A percentile compares a stretch with the other conserved stretches of the same genome.
phyloP scores from a whole-genome alignment of 2,329 filamentous ascomycete genomes.

The Trichophyton benhamiae region DNA sequence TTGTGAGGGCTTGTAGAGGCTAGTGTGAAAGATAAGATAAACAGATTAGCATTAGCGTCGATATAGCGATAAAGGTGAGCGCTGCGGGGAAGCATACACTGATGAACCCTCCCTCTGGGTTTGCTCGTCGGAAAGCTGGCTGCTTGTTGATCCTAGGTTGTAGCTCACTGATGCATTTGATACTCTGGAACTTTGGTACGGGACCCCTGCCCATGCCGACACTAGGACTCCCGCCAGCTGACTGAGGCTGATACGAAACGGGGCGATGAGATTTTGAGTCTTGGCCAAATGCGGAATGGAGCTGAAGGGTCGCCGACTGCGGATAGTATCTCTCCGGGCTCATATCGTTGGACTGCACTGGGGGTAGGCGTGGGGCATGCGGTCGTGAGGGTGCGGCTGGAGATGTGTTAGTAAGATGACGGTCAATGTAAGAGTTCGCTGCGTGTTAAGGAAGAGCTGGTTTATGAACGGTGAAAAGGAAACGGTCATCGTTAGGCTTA shows the following conservation, averaged over 20 bases:
- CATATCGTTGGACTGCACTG: constrained; percentile 57
- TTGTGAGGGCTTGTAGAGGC: constrained; percentile 90
- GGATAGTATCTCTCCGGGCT: constrained; percentile 59
- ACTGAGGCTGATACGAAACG: constrained; percentile 33
- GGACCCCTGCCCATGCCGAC: constrained; percentile 42
- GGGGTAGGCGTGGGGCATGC: constrained; percentile 56
- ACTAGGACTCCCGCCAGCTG: constrained; percentile 25
- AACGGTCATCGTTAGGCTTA: background rate
- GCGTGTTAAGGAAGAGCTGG: background rate
- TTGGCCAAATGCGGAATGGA: constrained; percentile 51
- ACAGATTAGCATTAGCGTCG: constrained; percentile 13
- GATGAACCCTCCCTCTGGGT: constrained; percentile 95
- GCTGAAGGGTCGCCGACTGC: constrained; percentile 54
- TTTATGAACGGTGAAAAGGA: background rate
- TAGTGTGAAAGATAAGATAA: constrained; percentile 27
- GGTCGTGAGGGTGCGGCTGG: constrained; percentile 27
- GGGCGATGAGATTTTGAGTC: constrained; percentile 40
- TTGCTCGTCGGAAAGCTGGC: constrained; percentile 81
- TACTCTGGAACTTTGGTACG: constrained; percentile 77
- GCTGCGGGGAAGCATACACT: constrained; percentile 51
- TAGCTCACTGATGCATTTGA: constrained; percentile 60
- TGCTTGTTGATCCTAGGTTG: constrained; percentile 74
- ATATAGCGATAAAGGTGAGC: constrained; percentile 5
- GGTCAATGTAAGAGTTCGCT: background rate
- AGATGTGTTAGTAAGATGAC: constrained; percentile 5